A percentile compares a stretch with the other conserved stretches of the same genome.
phyloP scores from a whole-genome alignment of 768 basidiomycete genomes.

The Cyclocybe cylindracea region DNA sequence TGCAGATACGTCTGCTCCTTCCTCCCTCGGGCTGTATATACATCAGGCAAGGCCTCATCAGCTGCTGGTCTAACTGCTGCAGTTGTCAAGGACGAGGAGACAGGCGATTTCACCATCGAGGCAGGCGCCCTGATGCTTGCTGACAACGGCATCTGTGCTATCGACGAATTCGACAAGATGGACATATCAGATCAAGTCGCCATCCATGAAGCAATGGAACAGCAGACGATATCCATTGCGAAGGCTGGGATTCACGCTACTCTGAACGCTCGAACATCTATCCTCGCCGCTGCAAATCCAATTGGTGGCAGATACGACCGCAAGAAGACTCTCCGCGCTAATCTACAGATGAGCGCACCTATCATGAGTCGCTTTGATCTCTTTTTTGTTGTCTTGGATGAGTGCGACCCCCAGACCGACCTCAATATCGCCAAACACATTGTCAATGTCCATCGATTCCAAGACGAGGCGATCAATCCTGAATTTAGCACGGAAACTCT shows the following conservation, averaged over 20 bases:
- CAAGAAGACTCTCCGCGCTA: slow-evolving; percentile 87
- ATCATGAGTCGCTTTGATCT: slow-evolving; percentile 99
- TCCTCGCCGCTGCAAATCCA: slow-evolving; percentile 97
- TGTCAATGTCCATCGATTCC: slow-evolving; percentile 95
- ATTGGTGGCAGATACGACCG: slow-evolving; percentile 96
- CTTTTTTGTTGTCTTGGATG: slow-evolving; percentile 97
- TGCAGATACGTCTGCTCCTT: slow-evolving; percentile 95
- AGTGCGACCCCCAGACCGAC: slow-evolving; percentile 92
- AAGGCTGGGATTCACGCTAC: slow-evolving; percentile 99
- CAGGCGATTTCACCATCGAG: slow-evolving; percentile 99
- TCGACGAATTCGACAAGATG: slow-evolving; percentile 99
- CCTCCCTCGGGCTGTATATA: slow-evolving; percentile 96
- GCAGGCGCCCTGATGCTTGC: slow-evolving; percentile 99
- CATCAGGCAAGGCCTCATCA: slow-evolving; percentile 98
- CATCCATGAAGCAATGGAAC: slow-evolving; percentile 99
- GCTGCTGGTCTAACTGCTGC: slow-evolving; percentile 99
- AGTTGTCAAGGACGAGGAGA: slow-evolving; percentile 98
- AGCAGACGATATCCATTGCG: slow-evolving; percentile 98
- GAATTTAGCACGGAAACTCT: slow-evolving; percentile 97
- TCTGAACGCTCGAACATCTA: slow-evolving; percentile 95
- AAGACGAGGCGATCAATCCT: slow-evolving; percentile 91
- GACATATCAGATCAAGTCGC: slow-evolving; percentile 98
- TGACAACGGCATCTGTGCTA: slow-evolving; percentile 99
- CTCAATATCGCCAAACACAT: slow-evolving; percentile 95
- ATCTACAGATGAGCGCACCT: slow-evolving; percentile 96